Evolutionary conservation across 176 grass and related monocot genomes (phyloP).

Genomic region (Tillandsia leiboldiana): DNA sequence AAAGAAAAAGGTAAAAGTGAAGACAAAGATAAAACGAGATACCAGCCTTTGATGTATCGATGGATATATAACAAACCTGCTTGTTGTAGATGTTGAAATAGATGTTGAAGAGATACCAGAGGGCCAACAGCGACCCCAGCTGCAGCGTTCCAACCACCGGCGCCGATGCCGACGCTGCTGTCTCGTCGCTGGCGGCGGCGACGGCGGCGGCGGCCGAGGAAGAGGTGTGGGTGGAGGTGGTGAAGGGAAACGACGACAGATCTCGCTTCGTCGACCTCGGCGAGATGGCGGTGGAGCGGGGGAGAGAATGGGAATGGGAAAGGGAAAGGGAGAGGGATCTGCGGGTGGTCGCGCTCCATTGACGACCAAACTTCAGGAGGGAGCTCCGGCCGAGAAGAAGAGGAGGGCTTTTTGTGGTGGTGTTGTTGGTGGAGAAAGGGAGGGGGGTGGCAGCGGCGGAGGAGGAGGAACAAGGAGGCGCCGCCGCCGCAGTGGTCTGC

Average conservation of each 20-base stretch:
- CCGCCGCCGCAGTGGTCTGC: too few relatives aligned
- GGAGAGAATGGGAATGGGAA: background rate
- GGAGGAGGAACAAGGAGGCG: too few relatives aligned
- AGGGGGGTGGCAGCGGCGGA: too few relatives aligned
- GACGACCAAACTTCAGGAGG: too few relatives aligned
- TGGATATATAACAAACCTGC: constrained; percentile 29
- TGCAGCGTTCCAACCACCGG: constrained; percentile 27
- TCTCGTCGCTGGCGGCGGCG: background rate
- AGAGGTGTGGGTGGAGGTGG: background rate
- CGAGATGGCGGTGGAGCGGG: background rate
- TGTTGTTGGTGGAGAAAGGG: too few relatives aligned
- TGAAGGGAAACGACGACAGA: background rate
- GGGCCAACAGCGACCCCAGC: constrained; percentile 51
- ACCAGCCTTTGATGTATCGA: background rate
- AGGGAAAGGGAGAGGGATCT: background rate
- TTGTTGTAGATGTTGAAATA: constrained; percentile 95
- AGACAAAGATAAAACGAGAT: background rate
- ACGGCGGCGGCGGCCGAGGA: background rate
- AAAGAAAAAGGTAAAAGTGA: background rate
- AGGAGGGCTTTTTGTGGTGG: too few relatives aligned
- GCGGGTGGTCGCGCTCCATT: background rate
- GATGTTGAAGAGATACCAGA: constrained; percentile 91
- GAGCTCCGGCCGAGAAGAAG: too few relatives aligned
- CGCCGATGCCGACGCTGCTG: background rate
- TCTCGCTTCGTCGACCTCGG: background rate